These are phyloP conservation scores for Mrakia frigida DNA, from an alignment of 768 basidiomycete species.

Conservation along the genomic window DNA sequence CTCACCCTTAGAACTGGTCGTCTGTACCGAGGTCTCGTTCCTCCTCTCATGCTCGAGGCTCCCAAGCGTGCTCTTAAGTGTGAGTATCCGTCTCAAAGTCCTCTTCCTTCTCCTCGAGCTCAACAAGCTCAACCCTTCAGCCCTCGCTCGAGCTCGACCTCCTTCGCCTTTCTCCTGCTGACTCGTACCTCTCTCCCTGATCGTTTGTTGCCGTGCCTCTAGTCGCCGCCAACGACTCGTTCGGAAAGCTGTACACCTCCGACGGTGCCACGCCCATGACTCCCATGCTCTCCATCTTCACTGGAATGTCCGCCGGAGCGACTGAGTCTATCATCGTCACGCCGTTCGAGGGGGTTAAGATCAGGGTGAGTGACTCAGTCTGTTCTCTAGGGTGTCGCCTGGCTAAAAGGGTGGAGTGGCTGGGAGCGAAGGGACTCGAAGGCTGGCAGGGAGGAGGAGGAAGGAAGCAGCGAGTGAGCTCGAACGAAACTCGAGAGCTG, in stretches of 20 bases:
- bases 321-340: conserved; percentile 87
- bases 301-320: conserved; percentile 90
- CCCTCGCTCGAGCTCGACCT: conserved; percentile 8
- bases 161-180: conserved; percentile 18
- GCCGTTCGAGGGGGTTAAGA: conserved; percentile 92
- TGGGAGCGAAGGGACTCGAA: neutral
- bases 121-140: conserved; percentile 28
- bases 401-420: neutral
- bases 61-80: conserved; percentile 95
- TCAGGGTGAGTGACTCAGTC: conserved; percentile 51
- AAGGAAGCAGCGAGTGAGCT: neutral
- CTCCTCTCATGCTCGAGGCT: conserved; percentile 89
- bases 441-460: no score
- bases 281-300: conserved; percentile 75
- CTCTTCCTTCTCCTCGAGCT: neutral
- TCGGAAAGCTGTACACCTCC: conserved; percentile 59
- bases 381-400: no score
- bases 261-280: conserved; percentile 77
- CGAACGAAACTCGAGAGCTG: neutral
- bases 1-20: conserved; percentile 40
- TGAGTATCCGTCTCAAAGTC: conserved; percentile 32
- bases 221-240: conserved; percentile 80
- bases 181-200: conserved; percentile 3
- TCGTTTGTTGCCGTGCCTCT: neutral
- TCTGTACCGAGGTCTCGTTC: conserved; percentile 92